A percentile compares a stretch with the other conserved stretches of the same genome.
phyloP scores from a whole-genome alignment of 192 early-diverging fungal species.

The Phycomyces blakesleeanus region DNA sequence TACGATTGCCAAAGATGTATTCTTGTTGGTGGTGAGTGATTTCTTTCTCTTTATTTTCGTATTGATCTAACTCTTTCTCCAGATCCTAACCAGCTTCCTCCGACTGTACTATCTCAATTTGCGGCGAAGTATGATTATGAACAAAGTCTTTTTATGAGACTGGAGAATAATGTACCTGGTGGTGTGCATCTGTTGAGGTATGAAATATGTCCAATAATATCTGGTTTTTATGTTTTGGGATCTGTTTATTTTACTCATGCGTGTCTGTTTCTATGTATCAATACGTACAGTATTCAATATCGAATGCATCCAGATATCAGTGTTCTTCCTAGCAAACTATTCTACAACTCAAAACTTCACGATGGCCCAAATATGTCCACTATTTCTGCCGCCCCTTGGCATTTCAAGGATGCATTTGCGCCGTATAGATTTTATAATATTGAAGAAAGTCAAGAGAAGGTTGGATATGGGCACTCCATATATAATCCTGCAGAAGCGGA shows the following conservation, averaged over 20 bases:
- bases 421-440: slow-evolving; percentile 83
- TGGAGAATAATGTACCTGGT: slow-evolving; percentile 64
- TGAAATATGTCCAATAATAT: background rate
- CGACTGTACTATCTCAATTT: slow-evolving; percentile 76
- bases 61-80: background rate
- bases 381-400: slow-evolving; percentile 71
- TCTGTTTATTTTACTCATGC: no score
- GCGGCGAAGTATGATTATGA: slow-evolving; percentile 74
- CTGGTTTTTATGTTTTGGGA: no score
- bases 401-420: slow-evolving; percentile 53
- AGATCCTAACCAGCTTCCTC: slow-evolving; percentile 93
- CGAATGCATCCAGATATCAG: slow-evolving; percentile 96
- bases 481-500: slow-evolving; percentile 79
- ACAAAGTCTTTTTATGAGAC: slow-evolving; percentile 83
- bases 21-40: slow-evolving; percentile 74
- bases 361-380: slow-evolving; percentile 71
- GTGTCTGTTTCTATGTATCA: no score
- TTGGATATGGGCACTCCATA: slow-evolving; percentile 60
- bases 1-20: slow-evolving; percentile 78
- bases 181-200: slow-evolving; percentile 70
- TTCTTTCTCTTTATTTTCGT: no score
- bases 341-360: slow-evolving; percentile 72
- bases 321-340: slow-evolving; percentile 68
- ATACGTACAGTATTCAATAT: slow-evolving; percentile 75
- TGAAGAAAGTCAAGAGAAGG: slow-evolving; percentile 57